Evolutionary conservation across 352 stramenopile genomes (phyloP).

Genomic region (Pythium aristosporum): DNA sequence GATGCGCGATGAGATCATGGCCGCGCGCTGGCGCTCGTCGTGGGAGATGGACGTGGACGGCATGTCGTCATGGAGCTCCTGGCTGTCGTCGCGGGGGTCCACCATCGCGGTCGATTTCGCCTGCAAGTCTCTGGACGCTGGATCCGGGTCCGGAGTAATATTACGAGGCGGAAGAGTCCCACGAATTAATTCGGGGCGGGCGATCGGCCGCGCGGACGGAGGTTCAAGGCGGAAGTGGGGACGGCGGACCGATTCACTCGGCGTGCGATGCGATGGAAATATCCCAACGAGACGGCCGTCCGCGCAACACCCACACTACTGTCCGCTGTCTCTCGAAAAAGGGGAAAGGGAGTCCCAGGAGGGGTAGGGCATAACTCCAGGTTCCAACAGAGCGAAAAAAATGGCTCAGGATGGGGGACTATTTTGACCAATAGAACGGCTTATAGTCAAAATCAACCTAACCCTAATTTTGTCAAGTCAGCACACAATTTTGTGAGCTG

Average conservation of each 20-base stretch:
- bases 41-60: constrained; percentile 25
- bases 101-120: not conserved
- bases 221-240: not conserved
- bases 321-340: not conserved
- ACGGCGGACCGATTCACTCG: not conserved
- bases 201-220: not conserved
- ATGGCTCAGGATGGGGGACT: not conserved
- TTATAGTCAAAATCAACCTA: not conserved
- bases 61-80: constrained; percentile 24
- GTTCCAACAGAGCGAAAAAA: not conserved
- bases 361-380: not conserved
- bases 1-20: constrained; percentile 30
- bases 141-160: not conserved
- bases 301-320: not conserved
- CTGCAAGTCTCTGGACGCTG: not conserved
- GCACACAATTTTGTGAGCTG: not conserved
- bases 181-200: no score
- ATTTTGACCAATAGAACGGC: not conserved
- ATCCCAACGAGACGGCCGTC: not conserved
- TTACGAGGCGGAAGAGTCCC: no score
- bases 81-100: constrained; percentile 7
- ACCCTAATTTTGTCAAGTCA: not conserved
- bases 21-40: constrained; percentile 27
- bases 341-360: not conserved
- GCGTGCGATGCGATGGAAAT: not conserved